These are phyloP conservation scores for Tricholoma saponaceum DNA, from an alignment of 768 basidiomycete species.

Conservation along the genomic window DNA sequence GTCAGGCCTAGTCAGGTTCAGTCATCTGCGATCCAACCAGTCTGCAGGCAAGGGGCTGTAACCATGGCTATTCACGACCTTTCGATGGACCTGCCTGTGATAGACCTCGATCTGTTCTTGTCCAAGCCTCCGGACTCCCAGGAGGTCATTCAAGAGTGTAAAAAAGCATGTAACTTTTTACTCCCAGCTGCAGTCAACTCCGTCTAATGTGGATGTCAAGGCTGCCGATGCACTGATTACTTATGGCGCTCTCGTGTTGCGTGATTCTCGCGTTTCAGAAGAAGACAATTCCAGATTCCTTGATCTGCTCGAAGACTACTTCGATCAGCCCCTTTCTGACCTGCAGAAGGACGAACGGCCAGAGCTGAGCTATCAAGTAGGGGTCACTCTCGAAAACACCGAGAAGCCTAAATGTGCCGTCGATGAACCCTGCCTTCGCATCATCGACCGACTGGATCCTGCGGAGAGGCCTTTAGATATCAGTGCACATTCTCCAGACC, in stretches of 20 bases:
- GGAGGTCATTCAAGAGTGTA: constrained; percentile 55
- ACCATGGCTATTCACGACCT: constrained; percentile 33
- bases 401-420: constrained; percentile 88
- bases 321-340: constrained; percentile 59
- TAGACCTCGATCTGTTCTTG: constrained; percentile 75
- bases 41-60: neutral
- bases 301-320: constrained; percentile 92
- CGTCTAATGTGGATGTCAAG: constrained; percentile 43
- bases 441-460: constrained; percentile 76
- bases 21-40: too few relatives aligned
- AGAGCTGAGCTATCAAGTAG: constrained; percentile 87
- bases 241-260: constrained; percentile 84
- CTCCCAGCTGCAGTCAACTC: neutral
- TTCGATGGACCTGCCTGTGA: constrained; percentile 59
- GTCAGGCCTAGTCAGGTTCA: neutral
- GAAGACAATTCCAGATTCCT: constrained; percentile 80
- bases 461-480: constrained; percentile 85
- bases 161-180: constrained; percentile 40
- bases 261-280: constrained; percentile 81
- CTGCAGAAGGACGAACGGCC: constrained; percentile 79
- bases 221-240: constrained; percentile 77
- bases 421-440: constrained; percentile 73
- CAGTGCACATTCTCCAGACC: constrained; percentile 76
- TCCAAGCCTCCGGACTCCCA: constrained; percentile 40
- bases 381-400: constrained; percentile 94